Evolutionary conservation across 352 stramenopile genomes (phyloP).

Genomic region (Elongisporangium prolatum): DNA sequence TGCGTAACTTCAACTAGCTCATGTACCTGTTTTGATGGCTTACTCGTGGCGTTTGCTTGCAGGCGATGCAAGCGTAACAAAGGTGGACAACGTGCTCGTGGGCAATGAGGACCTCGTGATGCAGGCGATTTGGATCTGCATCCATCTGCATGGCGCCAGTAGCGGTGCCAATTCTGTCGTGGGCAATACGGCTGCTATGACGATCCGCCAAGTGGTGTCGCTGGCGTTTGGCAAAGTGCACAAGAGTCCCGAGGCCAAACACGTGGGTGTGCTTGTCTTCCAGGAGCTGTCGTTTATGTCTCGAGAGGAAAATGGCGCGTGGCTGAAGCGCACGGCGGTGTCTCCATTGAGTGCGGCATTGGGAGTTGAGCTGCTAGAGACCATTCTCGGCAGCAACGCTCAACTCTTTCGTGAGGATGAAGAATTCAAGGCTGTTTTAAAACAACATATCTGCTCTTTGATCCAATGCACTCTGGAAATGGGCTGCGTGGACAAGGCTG

Average conservation of each 20-base stretch:
- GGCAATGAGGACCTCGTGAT: slow-evolving; percentile 84
- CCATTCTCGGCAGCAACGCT: slow-evolving; percentile 58
- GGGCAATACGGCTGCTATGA: slow-evolving; percentile 85
- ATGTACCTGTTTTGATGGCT: not conserved
- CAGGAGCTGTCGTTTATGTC: slow-evolving; percentile 86
- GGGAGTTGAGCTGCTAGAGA: slow-evolving; percentile 75
- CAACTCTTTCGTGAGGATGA: slow-evolving; percentile 61
- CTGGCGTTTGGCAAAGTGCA: slow-evolving; percentile 82
- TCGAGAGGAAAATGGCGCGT: slow-evolving; percentile 78
- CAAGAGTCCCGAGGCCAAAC: slow-evolving; percentile 61
- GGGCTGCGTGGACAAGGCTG: slow-evolving; percentile 43
- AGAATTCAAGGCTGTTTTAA: slow-evolving; percentile 74
- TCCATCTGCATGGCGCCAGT: slow-evolving; percentile 72
- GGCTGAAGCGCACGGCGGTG: slow-evolving; percentile 73
- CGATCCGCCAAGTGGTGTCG: slow-evolving; percentile 84
- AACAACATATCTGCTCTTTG: slow-evolving; percentile 75
- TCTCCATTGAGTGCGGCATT: slow-evolving; percentile 77
- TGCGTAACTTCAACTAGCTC: not conserved
- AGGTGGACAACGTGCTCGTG: slow-evolving; percentile 42
- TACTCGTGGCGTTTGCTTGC: not conserved
- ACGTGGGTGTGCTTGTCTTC: slow-evolving; percentile 79
- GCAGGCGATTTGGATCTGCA: slow-evolving; percentile 86
- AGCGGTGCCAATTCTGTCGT: slow-evolving; percentile 75
- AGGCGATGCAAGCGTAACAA: not conserved
- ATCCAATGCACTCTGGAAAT: slow-evolving; percentile 70